Evolutionary conservation across 2,329 filamentous ascomycete species (phyloP).

Genomic region (Fusarium nisikadoi): DNA sequence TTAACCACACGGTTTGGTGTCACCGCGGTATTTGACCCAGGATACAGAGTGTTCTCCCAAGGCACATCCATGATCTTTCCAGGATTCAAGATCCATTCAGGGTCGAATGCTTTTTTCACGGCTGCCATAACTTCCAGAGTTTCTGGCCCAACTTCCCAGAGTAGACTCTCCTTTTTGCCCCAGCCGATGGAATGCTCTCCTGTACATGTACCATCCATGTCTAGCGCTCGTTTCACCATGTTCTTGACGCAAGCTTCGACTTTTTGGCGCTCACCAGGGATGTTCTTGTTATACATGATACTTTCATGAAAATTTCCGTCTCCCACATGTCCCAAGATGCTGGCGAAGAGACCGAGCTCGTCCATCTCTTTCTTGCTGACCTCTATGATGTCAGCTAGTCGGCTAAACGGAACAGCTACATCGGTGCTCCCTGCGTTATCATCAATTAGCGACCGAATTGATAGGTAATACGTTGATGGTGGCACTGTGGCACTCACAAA

Average conservation of each 20-base stretch:
- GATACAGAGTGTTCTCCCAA: constrained; percentile 44
- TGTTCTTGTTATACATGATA: constrained; percentile 83
- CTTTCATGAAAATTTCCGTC: constrained; percentile 96
- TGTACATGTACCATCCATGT: constrained; percentile 94
- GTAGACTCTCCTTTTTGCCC: constrained; percentile 83
- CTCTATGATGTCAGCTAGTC: constrained; percentile 79
- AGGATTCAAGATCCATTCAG: constrained; percentile 89
- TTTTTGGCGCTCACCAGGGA: constrained; percentile 75
- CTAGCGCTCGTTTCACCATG: constrained; percentile 89
- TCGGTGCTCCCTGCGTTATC: constrained; percentile 74
- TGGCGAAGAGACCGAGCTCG: constrained; percentile 85
- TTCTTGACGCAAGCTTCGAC: constrained; percentile 86
- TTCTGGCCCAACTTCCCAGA: constrained; percentile 82
- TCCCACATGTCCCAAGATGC: constrained; percentile 88
- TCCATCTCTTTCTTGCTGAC: constrained; percentile 91
- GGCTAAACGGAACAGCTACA: constrained; percentile 82
- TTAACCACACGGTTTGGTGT: constrained; percentile 37
- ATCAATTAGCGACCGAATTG: not conserved
- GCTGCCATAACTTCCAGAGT: constrained; percentile 86
- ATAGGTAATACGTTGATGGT: not conserved
- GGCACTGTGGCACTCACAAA: constrained; percentile 55
- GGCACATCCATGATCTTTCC: constrained; percentile 87
- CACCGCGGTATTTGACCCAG: constrained; percentile 34
- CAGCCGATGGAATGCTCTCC: constrained; percentile 89
- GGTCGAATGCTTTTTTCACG: constrained; percentile 85